phyloP scores from a whole-genome alignment of 768 basidiomycete species.

The Russula virescens region DNA sequence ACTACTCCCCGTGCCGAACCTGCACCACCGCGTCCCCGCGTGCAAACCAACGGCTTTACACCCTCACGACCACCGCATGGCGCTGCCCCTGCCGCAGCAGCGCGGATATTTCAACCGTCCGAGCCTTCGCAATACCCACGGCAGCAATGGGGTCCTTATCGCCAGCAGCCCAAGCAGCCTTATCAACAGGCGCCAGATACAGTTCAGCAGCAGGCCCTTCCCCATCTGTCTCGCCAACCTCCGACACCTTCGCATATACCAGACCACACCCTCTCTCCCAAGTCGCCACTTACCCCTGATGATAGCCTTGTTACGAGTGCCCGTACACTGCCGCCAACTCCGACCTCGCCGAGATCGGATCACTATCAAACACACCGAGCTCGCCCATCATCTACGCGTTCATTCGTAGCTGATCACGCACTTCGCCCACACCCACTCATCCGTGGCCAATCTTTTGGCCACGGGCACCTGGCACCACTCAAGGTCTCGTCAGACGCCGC shows the following conservation, averaged over 20 bases:
- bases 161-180: neutral
- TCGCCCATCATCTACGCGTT: slow-evolving; percentile 61
- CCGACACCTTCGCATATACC: neutral
- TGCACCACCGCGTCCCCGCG: slow-evolving; percentile 26
- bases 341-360: slow-evolving; percentile 37
- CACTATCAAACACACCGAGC: slow-evolving; percentile 34
- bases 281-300: slow-evolving; percentile 4
- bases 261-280: neutral
- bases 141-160: slow-evolving; percentile 5
- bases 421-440: slow-evolving; percentile 74
- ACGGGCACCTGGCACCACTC: slow-evolving; percentile 49
- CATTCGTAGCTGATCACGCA: slow-evolving; percentile 36
- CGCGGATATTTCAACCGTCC: neutral
- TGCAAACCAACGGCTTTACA: slow-evolving; percentile 15
- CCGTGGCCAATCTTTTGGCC: slow-evolving; percentile 63
- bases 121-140: neutral
- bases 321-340: slow-evolving; percentile 27
- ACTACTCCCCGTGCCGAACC: slow-evolving; percentile 31
- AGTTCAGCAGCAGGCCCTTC: neutral
- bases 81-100: neutral
- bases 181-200: neutral
- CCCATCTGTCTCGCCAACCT: neutral
- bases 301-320: neutral
- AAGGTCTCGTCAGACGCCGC: slow-evolving; percentile 51
- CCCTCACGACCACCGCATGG: slow-evolving; percentile 13